phyloP scores from a whole-genome alignment of 2,329 filamentous ascomycete genomes.

The Botrytis galanthina region DNA sequence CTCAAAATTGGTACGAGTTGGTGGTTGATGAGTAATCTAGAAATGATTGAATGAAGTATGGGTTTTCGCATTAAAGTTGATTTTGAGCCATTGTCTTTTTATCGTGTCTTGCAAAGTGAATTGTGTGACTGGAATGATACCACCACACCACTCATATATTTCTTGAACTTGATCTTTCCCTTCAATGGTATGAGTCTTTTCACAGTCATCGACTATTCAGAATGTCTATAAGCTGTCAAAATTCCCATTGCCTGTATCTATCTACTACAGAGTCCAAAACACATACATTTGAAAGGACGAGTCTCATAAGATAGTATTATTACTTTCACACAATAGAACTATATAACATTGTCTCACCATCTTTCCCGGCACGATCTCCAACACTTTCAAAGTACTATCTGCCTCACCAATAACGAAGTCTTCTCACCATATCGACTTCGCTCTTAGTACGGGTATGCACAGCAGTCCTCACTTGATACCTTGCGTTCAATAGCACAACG shows the following conservation, averaged over 20 bases:
- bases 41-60: background rate
- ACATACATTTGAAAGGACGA: background rate
- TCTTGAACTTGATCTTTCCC: background rate
- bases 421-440: background rate
- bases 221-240: background rate
- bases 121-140: background rate
- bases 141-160: background rate
- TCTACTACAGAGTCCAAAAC: background rate
- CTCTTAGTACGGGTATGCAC: background rate
- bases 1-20: background rate
- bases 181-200: background rate
- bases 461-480: background rate
- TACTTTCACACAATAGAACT: background rate
- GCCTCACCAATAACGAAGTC: too few relatives aligned
- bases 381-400: accelerated
- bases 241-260: background rate
- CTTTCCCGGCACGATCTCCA: background rate
- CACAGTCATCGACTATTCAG: background rate
- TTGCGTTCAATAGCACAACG: background rate
- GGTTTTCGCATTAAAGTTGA: background rate
- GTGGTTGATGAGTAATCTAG: background rate
- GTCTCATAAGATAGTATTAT: background rate
- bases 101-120: background rate
- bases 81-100: background rate
- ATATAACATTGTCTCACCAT: background rate